Percentiles rank a stretch among this genome's conserved stretches.
Evolutionary conservation across 176 grass and related monocot genomes (phyloP).

Genomic region (Eleusine coracana): DNA sequence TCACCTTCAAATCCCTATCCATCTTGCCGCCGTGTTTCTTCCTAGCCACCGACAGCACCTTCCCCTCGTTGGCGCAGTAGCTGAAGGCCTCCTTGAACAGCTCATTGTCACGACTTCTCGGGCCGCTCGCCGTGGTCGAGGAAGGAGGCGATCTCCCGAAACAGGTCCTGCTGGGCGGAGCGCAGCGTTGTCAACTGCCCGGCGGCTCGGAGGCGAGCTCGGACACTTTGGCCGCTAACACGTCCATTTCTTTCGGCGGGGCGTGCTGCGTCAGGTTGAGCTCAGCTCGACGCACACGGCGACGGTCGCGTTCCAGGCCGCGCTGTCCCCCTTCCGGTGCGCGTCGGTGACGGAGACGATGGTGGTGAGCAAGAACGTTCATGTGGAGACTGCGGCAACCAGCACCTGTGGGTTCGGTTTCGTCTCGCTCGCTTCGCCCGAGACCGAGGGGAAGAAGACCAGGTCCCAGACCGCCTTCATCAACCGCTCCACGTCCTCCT

Average conservation of each 20-base stretch:
- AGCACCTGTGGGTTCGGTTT: not conserved
- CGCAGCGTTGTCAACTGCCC: not conserved
- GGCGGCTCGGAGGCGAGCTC: not conserved
- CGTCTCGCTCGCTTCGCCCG: too few relatives aligned
- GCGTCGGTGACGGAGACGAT: slow-evolving; percentile 27
- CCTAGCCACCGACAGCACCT: not conserved
- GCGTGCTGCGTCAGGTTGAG: not conserved
- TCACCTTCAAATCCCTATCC: not conserved
- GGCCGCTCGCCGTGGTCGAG: not conserved
- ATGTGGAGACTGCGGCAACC: not conserved
- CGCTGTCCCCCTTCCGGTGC: slow-evolving; percentile 5
- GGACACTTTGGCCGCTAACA: not conserved
- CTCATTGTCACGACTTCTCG: not conserved
- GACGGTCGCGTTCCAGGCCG: not conserved
- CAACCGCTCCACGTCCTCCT: not conserved
- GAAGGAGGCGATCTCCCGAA: slow-evolving; percentile 20
- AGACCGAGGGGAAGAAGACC: not conserved
- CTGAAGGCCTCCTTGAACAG: not conserved
- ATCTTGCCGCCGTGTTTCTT: not conserved
- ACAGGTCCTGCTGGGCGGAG: slow-evolving; percentile 16
- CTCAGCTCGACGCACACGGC: slow-evolving; percentile 45
- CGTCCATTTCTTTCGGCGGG: slow-evolving; percentile 18
- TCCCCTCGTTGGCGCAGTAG: not conserved
- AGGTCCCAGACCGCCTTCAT: not conserved
- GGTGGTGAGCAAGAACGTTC: slow-evolving; percentile 26